These are phyloP conservation scores for Phalaenopsis equestris DNA, from an alignment of 106 monocot species.

Conservation along the genomic window DNA sequence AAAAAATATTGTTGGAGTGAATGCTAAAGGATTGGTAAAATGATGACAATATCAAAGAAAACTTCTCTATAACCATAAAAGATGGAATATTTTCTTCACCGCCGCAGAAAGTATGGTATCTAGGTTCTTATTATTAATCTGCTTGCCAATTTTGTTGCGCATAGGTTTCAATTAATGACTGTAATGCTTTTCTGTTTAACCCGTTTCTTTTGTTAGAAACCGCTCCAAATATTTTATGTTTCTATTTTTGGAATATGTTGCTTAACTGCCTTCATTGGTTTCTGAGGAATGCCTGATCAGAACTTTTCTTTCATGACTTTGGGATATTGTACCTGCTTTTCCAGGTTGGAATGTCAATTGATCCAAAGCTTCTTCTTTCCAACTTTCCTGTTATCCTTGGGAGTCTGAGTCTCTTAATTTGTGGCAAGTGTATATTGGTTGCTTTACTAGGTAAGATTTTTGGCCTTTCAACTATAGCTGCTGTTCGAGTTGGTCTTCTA, in stretches of 20 bases:
- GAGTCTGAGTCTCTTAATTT: conserved; percentile 34
- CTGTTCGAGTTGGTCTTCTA: conserved; percentile 85
- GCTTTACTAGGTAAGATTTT: conserved; percentile 67
- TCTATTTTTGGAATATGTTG: background rate
- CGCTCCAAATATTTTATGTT: no score
- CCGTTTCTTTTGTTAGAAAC: no score
- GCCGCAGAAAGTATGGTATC: background rate
- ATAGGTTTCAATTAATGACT: background rate
- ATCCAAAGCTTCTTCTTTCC: conserved; percentile 85
- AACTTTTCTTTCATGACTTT: background rate
- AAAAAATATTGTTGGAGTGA: background rate
- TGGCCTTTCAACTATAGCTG: conserved; percentile 90
- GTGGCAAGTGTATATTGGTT: conserved; percentile 70
- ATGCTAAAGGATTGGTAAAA: background rate
- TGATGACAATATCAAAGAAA: background rate
- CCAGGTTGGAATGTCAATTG: conserved; percentile 99
- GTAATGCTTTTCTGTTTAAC: background rate
- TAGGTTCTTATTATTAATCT: background rate
- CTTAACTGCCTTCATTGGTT: background rate
- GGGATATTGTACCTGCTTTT: conserved; percentile 5
- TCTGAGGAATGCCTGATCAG: background rate
- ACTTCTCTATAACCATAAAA: background rate
- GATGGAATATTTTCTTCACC: background rate
- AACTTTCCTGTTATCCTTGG: conserved; percentile 59
- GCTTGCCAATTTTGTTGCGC: background rate